These are phyloP conservation scores for Eimeria maxima DNA, from an alignment of 169 alveolate species.

Conservation along the genomic window DNA sequence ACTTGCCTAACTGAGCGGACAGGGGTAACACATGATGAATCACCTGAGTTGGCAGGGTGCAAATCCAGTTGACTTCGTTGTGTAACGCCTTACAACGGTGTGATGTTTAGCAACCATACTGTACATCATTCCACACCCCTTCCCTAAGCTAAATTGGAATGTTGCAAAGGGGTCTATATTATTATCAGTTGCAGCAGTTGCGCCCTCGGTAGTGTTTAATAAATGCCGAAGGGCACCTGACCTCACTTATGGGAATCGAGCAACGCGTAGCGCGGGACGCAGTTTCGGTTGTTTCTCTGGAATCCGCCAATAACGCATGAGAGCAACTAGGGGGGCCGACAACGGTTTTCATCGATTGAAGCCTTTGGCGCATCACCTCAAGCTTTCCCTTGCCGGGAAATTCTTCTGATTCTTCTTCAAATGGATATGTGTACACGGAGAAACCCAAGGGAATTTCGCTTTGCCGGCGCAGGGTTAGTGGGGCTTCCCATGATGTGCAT, in stretches of 20 bases:
- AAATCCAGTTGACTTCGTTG: not conserved
- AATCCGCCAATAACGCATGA: no score
- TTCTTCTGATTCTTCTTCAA: not conserved
- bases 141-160: no score
- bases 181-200: not conserved
- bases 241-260: not conserved
- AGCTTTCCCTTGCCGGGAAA: not conserved
- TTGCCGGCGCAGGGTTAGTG: constrained; percentile 3
- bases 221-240: not conserved
- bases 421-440: constrained; percentile 33
- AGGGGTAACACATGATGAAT: not conserved
- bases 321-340: constrained; percentile 58
- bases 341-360: constrained; percentile 42
- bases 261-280: not conserved
- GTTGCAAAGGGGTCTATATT: no score
- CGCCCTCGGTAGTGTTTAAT: not conserved
- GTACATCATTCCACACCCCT: no score
- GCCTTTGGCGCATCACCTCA: not conserved
- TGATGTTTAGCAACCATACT: no score
- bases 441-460: constrained; percentile 32
- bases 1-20: not conserved
- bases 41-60: not conserved
- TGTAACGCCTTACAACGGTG: no score
- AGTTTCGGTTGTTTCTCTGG: not conserved
- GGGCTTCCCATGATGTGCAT: not conserved